These are phyloP conservation scores for Noccaea bulbosa DNA, from an alignment of 345 rosid species.

Conservation along the genomic window DNA sequence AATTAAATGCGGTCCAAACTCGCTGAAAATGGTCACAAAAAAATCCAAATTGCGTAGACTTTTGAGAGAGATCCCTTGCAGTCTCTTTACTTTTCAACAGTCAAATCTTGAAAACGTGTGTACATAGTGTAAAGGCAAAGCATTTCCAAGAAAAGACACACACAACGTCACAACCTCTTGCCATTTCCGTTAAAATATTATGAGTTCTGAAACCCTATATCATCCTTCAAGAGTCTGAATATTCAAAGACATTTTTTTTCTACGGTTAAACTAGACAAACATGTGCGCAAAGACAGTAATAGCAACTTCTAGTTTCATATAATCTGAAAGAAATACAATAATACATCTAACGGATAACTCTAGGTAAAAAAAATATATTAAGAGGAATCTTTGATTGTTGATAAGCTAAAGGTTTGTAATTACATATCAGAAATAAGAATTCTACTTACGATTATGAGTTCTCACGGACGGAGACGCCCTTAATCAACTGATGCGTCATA, in stretches of 20 bases:
- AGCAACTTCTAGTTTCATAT: too few relatives aligned
- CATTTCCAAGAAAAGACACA: not conserved
- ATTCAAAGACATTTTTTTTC: not conserved
- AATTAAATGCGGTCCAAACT: conserved; percentile 9
- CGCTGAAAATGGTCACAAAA: conserved; percentile 9
- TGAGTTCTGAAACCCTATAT: not conserved
- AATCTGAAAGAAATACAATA: too few relatives aligned
- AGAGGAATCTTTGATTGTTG: conserved; percentile 4
- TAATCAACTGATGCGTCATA: not conserved
- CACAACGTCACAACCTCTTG: not conserved
- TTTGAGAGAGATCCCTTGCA: not conserved
- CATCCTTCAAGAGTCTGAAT: not conserved
- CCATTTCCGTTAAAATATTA: not conserved
- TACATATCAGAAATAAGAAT: not conserved
- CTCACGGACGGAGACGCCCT: not conserved
- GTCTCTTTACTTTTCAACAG: not conserved
- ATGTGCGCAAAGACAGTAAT: not conserved
- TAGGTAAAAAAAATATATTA: not conserved
- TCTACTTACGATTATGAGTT: conserved; percentile 7
- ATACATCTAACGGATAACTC: not conserved
- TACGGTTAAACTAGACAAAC: too few relatives aligned
- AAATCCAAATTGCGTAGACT: not conserved
- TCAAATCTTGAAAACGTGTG: not conserved
- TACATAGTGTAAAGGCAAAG: not conserved
- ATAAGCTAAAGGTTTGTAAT: not conserved